Conservation (phyloP, 768 basidiomycete species). For the Pseudohyphozyma bogoriensis region DNA sequence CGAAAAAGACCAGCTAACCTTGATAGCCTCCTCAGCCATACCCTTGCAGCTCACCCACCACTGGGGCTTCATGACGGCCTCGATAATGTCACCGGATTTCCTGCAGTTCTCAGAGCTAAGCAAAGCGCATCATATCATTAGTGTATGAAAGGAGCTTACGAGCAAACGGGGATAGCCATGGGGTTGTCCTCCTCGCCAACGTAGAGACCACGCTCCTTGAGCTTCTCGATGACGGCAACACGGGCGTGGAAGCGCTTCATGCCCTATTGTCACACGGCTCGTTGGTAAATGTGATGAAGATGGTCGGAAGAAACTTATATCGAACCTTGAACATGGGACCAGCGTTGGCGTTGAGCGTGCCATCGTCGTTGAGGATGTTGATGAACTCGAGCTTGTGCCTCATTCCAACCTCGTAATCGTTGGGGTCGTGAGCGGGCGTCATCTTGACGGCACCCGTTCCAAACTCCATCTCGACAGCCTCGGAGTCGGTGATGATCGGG, state of each 20-base stretch:
- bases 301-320: too few species aligned
- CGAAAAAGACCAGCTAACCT: slow-evolving; percentile 46
- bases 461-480: slow-evolving; percentile 82
- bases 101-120: slow-evolving; percentile 39
- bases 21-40: slow-evolving; percentile 77
- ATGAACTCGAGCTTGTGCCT: slow-evolving; percentile 83
- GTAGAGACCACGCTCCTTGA: slow-evolving; percentile 75
- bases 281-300: neutral
- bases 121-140: neutral
- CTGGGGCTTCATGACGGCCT: slow-evolving; percentile 89
- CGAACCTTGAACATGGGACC: slow-evolving; percentile 35
- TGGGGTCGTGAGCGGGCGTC: slow-evolving; percentile 93
- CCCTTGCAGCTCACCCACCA: slow-evolving; percentile 97
- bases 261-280: slow-evolving; percentile 46
- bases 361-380: slow-evolving; percentile 91
- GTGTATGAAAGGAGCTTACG: slow-evolving; percentile 42
- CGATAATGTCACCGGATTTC: slow-evolving; percentile 94
- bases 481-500: slow-evolving; percentile 75
- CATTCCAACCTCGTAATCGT: slow-evolving; percentile 88
- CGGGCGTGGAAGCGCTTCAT: slow-evolving; percentile 96
- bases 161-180: slow-evolving; percentile 93
- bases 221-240: slow-evolving; percentile 64
- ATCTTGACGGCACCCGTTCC: slow-evolving; percentile 99
- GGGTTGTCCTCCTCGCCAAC: slow-evolving; percentile 90
- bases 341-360: slow-evolving; percentile 83